phyloP scores from a whole-genome alignment of 2,329 filamentous ascomycete genomes.

The Scedosporium boydii region DNA sequence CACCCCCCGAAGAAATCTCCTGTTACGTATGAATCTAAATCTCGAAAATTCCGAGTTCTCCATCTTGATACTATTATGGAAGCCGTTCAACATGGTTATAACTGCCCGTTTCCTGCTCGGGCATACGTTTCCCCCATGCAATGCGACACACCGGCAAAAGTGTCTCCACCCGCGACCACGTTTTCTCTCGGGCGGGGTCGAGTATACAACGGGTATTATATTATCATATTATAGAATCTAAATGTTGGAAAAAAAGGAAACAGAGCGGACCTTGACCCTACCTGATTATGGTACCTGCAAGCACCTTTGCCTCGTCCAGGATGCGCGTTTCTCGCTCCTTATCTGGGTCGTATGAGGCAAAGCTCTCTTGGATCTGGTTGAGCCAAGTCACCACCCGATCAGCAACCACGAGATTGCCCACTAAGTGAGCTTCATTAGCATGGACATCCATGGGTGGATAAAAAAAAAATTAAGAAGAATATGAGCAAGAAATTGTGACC shows the following conservation, averaged over 20 bases:
- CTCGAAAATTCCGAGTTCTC: too few species aligned
- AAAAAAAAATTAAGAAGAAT: background rate
- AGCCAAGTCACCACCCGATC: slow-evolving; percentile 2
- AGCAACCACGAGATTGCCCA: background rate
- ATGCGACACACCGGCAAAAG: background rate
- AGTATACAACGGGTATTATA: background rate
- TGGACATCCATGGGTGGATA: background rate
- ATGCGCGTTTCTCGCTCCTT: background rate
- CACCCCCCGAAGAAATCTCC: too few species aligned
- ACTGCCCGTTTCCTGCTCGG: background rate
- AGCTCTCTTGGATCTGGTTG: slow-evolving; percentile 3
- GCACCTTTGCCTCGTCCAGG: background rate
- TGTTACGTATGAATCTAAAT: too few species aligned
- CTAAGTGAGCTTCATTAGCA: background rate
- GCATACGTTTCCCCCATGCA: background rate
- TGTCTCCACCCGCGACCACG: background rate
- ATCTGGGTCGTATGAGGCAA: background rate
- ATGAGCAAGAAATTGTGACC: too few species aligned
- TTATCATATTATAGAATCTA: background rate
- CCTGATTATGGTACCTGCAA: background rate
- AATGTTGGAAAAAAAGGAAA: background rate
- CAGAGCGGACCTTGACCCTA: background rate
- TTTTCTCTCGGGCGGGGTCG: background rate
- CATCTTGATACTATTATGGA: too few species aligned
- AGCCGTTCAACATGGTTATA: background rate